These are phyloP conservation scores for Lipomyces japonicus DNA, from an alignment of 805 yeast genomes.

Conservation along the genomic window DNA sequence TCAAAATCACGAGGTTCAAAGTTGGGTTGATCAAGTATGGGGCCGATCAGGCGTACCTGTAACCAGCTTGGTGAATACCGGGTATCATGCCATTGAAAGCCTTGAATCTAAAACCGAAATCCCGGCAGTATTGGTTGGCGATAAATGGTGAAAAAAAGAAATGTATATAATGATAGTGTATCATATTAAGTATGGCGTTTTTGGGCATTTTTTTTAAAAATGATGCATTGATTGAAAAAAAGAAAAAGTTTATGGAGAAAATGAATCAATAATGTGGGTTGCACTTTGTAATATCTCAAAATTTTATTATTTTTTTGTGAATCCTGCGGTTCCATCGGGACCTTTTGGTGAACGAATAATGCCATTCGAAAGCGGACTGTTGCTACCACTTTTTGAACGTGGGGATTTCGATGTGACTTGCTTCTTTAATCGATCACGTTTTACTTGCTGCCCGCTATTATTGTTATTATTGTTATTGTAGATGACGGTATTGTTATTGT, in stretches of 20 bases:
- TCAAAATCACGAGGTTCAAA: slow-evolving; percentile 8
- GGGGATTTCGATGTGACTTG: not conserved
- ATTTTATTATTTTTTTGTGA: not conserved
- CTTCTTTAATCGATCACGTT: not conserved
- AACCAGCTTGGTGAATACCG: slow-evolving; percentile 10
- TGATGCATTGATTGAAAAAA: too few species aligned
- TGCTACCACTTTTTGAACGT: too few species aligned
- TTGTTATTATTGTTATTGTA: not conserved
- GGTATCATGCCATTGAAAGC: slow-evolving; percentile 17
- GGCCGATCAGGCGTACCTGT: slow-evolving; percentile 10
- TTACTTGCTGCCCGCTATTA: not conserved
- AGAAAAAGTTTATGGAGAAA: too few species aligned
- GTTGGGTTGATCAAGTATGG: slow-evolving; percentile 25
- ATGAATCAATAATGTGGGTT: too few species aligned
- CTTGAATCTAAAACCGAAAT: slow-evolving; percentile 6
- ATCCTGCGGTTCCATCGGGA: slow-evolving; percentile 12
- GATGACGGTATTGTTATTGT: not conserved
- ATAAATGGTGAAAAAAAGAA: slow-evolving; percentile 16
- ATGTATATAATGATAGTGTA: not conserved
- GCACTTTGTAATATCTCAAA: too few species aligned
- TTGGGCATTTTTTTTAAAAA: not conserved
- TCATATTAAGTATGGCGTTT: not conserved
- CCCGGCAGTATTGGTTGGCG: slow-evolving; percentile 27
- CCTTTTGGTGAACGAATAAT: slow-evolving; percentile 9
- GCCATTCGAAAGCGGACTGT: not conserved